Conservation (phyloP, 225 moss, liverwort and hornwort species). For the Thuidium tamariscinum region DNA sequence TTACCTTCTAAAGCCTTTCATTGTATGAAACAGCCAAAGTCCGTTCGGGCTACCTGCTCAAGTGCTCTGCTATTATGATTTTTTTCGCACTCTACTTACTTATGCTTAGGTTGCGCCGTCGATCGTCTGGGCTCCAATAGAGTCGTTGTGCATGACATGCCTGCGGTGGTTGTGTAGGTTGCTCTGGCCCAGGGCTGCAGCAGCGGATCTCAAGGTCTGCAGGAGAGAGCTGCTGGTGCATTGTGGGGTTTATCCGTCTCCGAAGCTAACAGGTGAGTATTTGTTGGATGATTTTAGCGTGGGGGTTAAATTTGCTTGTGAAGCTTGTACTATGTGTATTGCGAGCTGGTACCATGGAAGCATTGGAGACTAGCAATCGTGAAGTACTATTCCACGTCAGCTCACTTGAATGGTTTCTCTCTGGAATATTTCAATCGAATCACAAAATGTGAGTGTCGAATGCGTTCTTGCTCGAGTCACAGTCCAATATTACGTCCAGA, state of each 20-base stretch:
- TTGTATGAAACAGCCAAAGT: no score
- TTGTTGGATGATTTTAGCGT: background rate
- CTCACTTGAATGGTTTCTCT: background rate
- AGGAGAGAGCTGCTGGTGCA: slow-evolving; percentile 94
- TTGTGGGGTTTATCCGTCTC: slow-evolving; percentile 96
- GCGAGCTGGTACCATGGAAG: background rate
- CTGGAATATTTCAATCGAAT: background rate
- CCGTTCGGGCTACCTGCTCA: background rate
- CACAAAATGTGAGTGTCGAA: background rate
- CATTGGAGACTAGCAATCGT: background rate
- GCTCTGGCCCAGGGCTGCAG: slow-evolving; percentile 78
- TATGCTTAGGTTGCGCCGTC: background rate
- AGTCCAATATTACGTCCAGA: background rate
- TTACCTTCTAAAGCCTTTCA: background rate
- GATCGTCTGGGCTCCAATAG: background rate
- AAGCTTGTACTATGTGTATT: background rate
- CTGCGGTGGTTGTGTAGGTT: slow-evolving; percentile 35
- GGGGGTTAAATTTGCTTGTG: background rate
- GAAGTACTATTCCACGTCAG: background rate
- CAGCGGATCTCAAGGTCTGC: slow-evolving; percentile 83
- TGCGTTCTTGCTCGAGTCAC: background rate
- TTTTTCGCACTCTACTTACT: background rate
- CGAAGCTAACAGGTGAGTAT: slow-evolving; percentile 70
- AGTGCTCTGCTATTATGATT: background rate
- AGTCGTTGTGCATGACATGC: background rate